Evolutionary conservation across 1,284 basidiomycete species (phyloP).

Genomic region (Ustilago nuda): DNA sequence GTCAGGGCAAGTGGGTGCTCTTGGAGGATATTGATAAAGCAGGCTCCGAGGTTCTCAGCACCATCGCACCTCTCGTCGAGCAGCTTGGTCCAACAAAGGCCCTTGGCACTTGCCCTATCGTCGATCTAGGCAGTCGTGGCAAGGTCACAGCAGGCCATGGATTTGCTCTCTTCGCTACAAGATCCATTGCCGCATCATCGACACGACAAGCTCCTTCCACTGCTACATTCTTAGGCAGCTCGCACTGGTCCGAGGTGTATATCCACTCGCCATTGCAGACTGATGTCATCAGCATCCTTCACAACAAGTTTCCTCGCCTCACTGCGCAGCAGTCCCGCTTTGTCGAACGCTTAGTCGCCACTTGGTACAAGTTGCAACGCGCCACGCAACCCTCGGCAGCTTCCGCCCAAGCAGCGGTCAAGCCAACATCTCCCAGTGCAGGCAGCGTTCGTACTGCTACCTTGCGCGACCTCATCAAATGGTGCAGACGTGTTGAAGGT

Average conservation of each 20-base stretch:
- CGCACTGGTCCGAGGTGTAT: constrained; percentile 65
- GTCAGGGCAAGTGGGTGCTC: constrained; percentile 91
- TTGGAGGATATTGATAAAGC: constrained; percentile 87
- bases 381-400: constrained; percentile 41
- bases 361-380: constrained; percentile 55
- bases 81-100: constrained; percentile 78
- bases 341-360: constrained; percentile 48
- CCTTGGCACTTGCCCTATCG: constrained; percentile 79
- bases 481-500: constrained; percentile 80
- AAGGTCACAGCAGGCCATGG: constrained; percentile 69
- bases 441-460: constrained; percentile 71
- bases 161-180: constrained; percentile 71
- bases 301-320: constrained; percentile 44
- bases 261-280: constrained; percentile 43
- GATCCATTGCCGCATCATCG: constrained; percentile 65
- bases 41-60: constrained; percentile 60
- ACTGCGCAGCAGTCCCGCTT: constrained; percentile 32
- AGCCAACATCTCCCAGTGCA: constrained; percentile 13
- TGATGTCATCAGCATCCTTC: constrained; percentile 60
- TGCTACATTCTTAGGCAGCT: constrained; percentile 78
- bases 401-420: constrained; percentile 12
- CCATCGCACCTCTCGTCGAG: constrained; percentile 75
- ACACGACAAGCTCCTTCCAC: constrained; percentile 56
- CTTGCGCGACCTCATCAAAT: constrained; percentile 87
- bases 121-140: constrained; percentile 71